phyloP scores from a whole-genome alignment of 805 yeast genomes.

The Pichia nakasei region DNA sequence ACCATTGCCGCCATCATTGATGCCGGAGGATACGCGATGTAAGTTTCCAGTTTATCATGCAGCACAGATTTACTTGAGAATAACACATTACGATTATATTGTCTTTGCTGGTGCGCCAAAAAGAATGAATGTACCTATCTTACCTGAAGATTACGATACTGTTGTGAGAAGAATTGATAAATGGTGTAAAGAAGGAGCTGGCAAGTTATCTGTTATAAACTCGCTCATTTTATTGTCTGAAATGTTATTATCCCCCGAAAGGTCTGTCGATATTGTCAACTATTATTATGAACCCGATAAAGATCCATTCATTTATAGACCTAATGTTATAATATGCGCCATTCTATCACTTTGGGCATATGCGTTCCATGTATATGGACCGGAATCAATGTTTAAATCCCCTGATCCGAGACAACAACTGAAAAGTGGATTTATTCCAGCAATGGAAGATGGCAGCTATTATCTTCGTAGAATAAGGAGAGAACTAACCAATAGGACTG shows the following conservation, averaged over 20 bases:
- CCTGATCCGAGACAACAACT: conserved; percentile 5
- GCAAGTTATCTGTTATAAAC: conserved; percentile 43
- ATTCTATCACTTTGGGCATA: conserved; percentile 40
- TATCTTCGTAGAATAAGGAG: conserved; percentile 39
- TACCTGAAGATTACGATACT: conserved; percentile 40
- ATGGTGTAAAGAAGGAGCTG: conserved; percentile 38
- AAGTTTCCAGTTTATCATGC: conserved; percentile 59
- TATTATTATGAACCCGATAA: conserved; percentile 28
- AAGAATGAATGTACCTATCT: conserved; percentile 56
- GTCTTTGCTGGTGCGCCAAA: conserved; percentile 72
- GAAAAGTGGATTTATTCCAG: conserved; percentile 7
- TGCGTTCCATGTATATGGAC: conserved; percentile 37
- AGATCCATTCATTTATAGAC: conserved; percentile 26
- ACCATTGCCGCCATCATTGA: conserved; percentile 8
- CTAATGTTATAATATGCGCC: conserved; percentile 31
- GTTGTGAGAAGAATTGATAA: conserved; percentile 38
- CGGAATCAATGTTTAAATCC: conserved; percentile 32
- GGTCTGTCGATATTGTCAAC: conserved; percentile 20
- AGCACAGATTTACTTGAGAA: conserved; percentile 53
- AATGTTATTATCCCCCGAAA: conserved; percentile 34
- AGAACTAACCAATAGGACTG: conserved; percentile 25
- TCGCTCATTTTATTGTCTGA: conserved; percentile 50
- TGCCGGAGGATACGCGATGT: conserved; percentile 32
- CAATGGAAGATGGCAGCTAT: conserved; percentile 37
- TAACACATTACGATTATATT: conserved; percentile 65